phyloP scores from a whole-genome alignment of 371 early-diverging fungal genomes.

The Choanephora cucurbitarum region DNA sequence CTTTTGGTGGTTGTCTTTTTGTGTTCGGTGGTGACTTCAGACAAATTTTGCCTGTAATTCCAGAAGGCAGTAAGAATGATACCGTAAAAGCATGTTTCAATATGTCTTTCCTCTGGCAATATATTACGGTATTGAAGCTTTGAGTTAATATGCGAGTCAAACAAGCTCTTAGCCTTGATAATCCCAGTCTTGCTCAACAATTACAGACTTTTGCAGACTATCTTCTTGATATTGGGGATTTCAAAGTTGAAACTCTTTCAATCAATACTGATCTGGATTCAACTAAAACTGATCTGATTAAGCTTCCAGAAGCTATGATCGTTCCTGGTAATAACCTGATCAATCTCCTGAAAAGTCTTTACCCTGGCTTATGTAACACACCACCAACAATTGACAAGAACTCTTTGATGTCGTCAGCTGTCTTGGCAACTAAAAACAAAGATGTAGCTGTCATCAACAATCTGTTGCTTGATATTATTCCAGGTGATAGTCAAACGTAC shows the following conservation, averaged over 20 bases:
- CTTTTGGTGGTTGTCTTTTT: slow-evolving; percentile 32
- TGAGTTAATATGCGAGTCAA: background rate
- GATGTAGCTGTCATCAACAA: slow-evolving; percentile 1
- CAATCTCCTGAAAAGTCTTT: no score
- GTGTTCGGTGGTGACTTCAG: slow-evolving; percentile 28
- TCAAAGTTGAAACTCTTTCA: no score
- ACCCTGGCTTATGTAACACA: no score
- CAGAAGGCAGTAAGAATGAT: slow-evolving; percentile 7
- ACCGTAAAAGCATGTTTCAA: slow-evolving; percentile 12
- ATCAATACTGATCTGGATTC: no score
- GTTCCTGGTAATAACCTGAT: no score
- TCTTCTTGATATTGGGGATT: slow-evolving; percentile 4
- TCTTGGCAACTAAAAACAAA: slow-evolving; percentile 6
- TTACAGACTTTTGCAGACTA: slow-evolving; percentile 12
- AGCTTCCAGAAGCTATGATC: no score
- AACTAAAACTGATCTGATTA: no score
- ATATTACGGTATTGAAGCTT: no score
- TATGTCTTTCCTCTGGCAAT: slow-evolving; percentile 9
- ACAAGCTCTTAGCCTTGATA: slow-evolving; percentile 4
- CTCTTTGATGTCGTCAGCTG: no score
- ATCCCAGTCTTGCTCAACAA: background rate
- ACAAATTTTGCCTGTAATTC: slow-evolving; percentile 23
- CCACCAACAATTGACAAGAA: no score
- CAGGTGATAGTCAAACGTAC: background rate
- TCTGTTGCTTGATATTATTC: background rate